Percentiles rank a stretch among this genome's conserved stretches.
These are phyloP conservation scores for Fusarium tuaranense DNA, from an alignment of 2,329 filamentous ascomycete genomes.

Conservation along the genomic window DNA sequence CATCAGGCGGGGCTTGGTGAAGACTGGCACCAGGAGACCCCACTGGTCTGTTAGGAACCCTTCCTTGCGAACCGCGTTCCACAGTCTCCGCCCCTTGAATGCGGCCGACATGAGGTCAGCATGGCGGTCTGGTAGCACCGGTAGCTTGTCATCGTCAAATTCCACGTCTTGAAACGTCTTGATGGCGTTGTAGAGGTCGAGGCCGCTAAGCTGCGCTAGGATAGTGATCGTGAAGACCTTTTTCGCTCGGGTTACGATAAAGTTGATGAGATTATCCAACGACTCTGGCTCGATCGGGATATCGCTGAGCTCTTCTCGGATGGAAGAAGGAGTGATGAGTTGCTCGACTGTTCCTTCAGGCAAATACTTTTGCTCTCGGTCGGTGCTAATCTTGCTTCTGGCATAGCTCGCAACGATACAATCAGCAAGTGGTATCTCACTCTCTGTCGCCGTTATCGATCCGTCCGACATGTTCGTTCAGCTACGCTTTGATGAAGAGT, in stretches of 20 bases:
- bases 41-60: conserved; percentile 32
- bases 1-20: background rate
- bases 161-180: background rate
- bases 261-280: background rate
- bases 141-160: background rate
- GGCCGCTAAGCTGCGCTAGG: background rate
- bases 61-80: background rate
- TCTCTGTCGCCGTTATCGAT: background rate
- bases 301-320: background rate
- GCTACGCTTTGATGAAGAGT: background rate
- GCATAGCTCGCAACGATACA: background rate
- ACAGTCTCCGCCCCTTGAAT: background rate
- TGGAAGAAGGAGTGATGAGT: background rate
- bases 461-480: background rate
- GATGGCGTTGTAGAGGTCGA: background rate
- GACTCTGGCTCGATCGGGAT: background rate
- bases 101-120: background rate
- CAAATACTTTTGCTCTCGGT: background rate
- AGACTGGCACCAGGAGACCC: background rate
- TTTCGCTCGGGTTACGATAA: background rate
- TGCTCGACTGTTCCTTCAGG: background rate
- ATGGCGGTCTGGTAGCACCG: background rate
- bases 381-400: background rate
- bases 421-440: background rate
- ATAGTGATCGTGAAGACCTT: conserved; percentile 4